phyloP scores from a whole-genome alignment of 2,329 filamentous ascomycete species.

The Blumeria graminis region DNA sequence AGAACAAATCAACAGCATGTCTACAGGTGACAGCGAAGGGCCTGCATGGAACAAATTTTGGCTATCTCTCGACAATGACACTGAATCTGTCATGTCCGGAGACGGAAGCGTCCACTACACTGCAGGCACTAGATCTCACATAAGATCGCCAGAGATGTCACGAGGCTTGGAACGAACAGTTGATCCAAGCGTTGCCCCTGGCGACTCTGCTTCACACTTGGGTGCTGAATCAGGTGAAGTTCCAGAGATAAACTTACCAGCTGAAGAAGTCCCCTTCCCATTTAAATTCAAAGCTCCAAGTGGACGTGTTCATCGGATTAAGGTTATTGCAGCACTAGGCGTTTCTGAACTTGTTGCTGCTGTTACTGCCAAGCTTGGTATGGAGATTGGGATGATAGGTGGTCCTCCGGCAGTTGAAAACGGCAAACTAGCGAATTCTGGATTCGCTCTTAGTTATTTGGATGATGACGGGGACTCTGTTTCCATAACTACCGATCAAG shows the following conservation, averaged over 20 bases:
- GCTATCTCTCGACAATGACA: constrained; percentile 72
- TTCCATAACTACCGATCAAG: constrained; percentile 86
- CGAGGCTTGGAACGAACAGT: constrained; percentile 39
- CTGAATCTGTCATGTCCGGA: constrained; percentile 88
- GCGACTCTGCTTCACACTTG: constrained; percentile 83
- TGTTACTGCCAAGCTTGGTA: constrained; percentile 64
- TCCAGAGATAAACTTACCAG: constrained; percentile 27
- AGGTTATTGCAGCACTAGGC: constrained; percentile 59
- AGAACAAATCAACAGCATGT: constrained; percentile 94
- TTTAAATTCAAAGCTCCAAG: constrained; percentile 99
- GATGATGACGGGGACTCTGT: constrained; percentile 95
- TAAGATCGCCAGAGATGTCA: constrained; percentile 51
- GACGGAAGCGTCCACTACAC: constrained; percentile 53
- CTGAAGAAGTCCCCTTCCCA: constrained; percentile 59
- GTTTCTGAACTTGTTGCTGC: constrained; percentile 53
- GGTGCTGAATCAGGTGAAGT: constrained; percentile 41
- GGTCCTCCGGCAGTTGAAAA: constrained; percentile 57
- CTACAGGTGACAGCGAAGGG: constrained; percentile 66
- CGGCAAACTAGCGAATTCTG: constrained; percentile 48
- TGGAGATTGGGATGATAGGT: constrained; percentile 62
- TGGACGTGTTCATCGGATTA: constrained; percentile 77
- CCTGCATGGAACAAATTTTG: constrained; percentile 99
- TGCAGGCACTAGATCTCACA: constrained; percentile 41
- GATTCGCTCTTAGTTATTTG: constrained; percentile 83
- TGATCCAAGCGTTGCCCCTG: constrained; percentile 64